Percentiles rank a stretch among this genome's conserved stretches.
phyloP scores from a whole-genome alignment of 805 yeast genomes.

The Saccharomycopsis sp. region DNA sequence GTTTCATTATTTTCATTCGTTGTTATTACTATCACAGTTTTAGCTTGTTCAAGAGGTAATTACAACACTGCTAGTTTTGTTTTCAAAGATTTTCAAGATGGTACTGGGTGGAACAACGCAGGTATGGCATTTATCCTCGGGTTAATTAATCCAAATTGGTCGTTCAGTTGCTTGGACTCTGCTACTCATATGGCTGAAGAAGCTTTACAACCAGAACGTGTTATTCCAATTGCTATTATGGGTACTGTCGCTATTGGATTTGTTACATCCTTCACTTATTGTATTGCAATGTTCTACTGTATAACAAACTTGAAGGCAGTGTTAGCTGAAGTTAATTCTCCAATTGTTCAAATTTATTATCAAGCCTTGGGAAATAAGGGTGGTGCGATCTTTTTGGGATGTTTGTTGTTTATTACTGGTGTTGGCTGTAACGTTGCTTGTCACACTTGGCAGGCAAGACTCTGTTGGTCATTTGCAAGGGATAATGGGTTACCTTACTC shows the following conservation, averaged over 20 bases:
- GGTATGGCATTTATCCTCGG: constrained; percentile 66
- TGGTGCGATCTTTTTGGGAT: constrained; percentile 48
- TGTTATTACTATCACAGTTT: constrained; percentile 45
- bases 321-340: constrained; percentile 33
- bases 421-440: constrained; percentile 53
- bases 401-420: constrained; percentile 45
- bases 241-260: constrained; percentile 62
- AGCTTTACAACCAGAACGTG: constrained; percentile 46
- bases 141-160: constrained; percentile 64
- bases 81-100: constrained; percentile 45
- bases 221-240: constrained; percentile 55
- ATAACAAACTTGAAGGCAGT: constrained; percentile 47
- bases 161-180: constrained; percentile 60
- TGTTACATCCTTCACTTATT: constrained; percentile 47
- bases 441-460: constrained; percentile 63
- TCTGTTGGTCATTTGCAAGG: constrained; percentile 62
- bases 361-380: constrained; percentile 48
- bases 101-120: constrained; percentile 52
- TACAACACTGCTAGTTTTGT: constrained; percentile 47
- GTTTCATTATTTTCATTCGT: constrained; percentile 46
- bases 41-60: constrained; percentile 45
- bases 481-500: constrained; percentile 58
- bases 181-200: constrained; percentile 73
- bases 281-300: constrained; percentile 52
- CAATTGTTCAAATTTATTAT: constrained; percentile 55